Evolutionary conservation across 2,329 filamentous ascomycete species (phyloP), one percentile per base, ranked within the genome.

Genomic region (Fusarium lyarnte): DNA sequence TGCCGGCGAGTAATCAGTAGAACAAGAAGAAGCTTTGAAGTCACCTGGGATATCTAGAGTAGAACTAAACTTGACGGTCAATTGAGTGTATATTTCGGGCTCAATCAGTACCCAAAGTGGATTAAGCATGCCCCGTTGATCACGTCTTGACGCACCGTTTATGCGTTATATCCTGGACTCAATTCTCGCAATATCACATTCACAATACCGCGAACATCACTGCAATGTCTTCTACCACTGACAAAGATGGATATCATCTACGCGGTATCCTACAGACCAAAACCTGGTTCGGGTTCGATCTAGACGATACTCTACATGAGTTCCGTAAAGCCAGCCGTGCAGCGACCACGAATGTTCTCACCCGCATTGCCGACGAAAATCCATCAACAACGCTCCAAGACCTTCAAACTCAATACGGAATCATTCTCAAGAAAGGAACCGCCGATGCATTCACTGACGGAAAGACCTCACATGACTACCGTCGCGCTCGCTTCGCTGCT

Each of bases 241-340:
- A 21, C 0, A 4, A 12, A 3, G n/a, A 58, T 16, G 25, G 25
- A 4, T 7, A 47, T 3, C 10, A 55, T 11, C 31, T 70, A 3
- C 13, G 31, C 5, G 16, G 4, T 6, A 25, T 29, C 6, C n/a
- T 76, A 0, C 41, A 55, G 12, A 23, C 41, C 2, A 81, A 74
- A 61, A 38, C 58, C 2, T 86, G 84, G 83, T 80, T 85, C 41
- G 83, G 81, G 2, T 86, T 87, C 58, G 85, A 86, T 43, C 81
- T 87, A 10, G 85, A 87, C 61, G 84, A 86, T 69, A 86, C 84
- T 0, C 76, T 87, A 3, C 85, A 87, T 63, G 80, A 84, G 49
- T 87, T 86, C 53, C 83, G 83, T 53, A 78, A 72, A 23, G 82
- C 82, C 16, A 85, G 84, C 2, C 63, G 70, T 2, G 58, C 70